Base-by-base conservation (phyloP, 2,329 filamentous ascomycete genomes). In the Colletotrichum cereale region DNA sequence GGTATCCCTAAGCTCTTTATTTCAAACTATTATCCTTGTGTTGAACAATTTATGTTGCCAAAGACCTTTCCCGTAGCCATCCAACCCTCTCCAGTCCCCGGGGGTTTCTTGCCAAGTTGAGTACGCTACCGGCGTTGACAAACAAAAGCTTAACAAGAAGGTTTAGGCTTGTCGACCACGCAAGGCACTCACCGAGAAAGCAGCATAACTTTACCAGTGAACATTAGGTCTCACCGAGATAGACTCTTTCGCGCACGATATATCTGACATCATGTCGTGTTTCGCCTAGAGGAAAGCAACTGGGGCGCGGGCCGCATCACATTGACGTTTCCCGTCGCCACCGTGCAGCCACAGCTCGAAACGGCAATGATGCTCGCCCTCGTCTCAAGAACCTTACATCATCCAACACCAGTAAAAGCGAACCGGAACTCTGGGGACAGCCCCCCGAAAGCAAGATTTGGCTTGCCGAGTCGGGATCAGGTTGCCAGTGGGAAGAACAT, bases 191-290 rank as follows among this genome's bases (percentile, higher is more conserved):
- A 38, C 55, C 42, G 58, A 40, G 58, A 38, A 36, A 5, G 5
- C 12, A 24, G 21, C 21, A 2, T 14, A 24, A 26, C 47, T 12
- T 8, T 24, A 38, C 26, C 21, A 26, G 10, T 29, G 18, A 21
- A 10, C 2, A 3, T 21, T 18, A 10, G 12, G 10, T n/a, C 31
- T 55, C 68, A 68, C 68, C 68, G 68, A 60, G 18, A n/a, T 10
- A 60, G 14, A 38, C 52, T 40, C 21, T 14, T 24, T 18, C 10
- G 26, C 42, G 53, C 36, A 26, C 29, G 38, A 8, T 60, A 44
- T 58, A 53, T 71, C 52, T 71, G 68, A 71, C 68, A 64, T 71
- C 68, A 71, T 68, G 40, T 29, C 42, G 14, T 60, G 68, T 71
- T 68, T 71, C 68, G 65, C n/a, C 44, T 18, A 38, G 21, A 34